phyloP scores from a whole-genome alignment of 1,139 yeast genomes.

The Meyerozyma elateridarum region DNA sequence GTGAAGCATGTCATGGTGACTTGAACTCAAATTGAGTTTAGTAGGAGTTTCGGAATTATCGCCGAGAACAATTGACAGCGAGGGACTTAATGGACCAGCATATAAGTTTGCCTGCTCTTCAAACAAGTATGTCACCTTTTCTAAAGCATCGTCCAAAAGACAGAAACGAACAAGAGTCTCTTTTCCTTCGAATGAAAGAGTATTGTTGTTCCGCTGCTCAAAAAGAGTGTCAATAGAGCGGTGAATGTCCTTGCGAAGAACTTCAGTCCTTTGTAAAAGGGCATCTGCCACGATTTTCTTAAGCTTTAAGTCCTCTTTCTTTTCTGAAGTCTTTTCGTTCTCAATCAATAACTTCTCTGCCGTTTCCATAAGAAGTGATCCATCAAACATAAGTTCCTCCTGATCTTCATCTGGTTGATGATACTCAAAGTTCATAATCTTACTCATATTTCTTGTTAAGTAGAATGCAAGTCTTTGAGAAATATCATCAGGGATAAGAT shows the following conservation, averaged over 20 bases:
- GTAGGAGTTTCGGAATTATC: neutral
- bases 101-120: slow-evolving; percentile 34
- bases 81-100: slow-evolving; percentile 19
- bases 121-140: slow-evolving; percentile 38
- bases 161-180: slow-evolving; percentile 41
- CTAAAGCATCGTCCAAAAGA: slow-evolving; percentile 40
- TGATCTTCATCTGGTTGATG: slow-evolving; percentile 19
- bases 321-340: slow-evolving; percentile 20
- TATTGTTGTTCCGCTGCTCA: slow-evolving; percentile 31
- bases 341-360: slow-evolving; percentile 22
- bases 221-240: slow-evolving; percentile 37
- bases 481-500: slow-evolving; percentile 61
- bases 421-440: slow-evolving; percentile 40
- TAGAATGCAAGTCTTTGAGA: slow-evolving; percentile 77
- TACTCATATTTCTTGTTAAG: slow-evolving; percentile 80
- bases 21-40: slow-evolving; percentile 11
- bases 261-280: slow-evolving; percentile 37
- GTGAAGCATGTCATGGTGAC: slow-evolving; percentile 34
- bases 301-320: slow-evolving; percentile 33
- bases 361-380: slow-evolving; percentile 30
- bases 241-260: slow-evolving; percentile 39
- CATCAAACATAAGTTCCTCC: slow-evolving; percentile 46
- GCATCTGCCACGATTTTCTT: slow-evolving; percentile 40
- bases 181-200: slow-evolving; percentile 40
- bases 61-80: slow-evolving; percentile 16